phyloP scores from a whole-genome alignment of 129 eudicot species.

The Flaveria ramosissima region DNA sequence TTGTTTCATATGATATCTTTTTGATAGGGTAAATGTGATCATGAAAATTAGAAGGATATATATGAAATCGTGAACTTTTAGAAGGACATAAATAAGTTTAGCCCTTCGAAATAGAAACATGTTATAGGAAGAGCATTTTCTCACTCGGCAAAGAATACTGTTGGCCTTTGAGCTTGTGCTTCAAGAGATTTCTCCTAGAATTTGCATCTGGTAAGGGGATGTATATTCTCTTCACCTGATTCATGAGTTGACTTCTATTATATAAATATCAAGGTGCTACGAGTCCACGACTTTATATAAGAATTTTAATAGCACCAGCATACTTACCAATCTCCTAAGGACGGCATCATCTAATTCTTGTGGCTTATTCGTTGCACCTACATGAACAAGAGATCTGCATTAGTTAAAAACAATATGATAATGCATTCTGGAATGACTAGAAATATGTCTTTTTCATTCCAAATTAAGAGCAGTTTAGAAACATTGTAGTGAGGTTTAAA shows the following conservation, averaged over 20 bases:
- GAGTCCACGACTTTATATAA: not conserved
- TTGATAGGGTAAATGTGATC: not conserved
- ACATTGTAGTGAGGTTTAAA: constrained; percentile 11
- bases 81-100: not conserved
- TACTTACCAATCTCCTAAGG: constrained; percentile 89
- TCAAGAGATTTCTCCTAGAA: constrained; percentile 65
- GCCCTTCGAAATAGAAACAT: not conserved
- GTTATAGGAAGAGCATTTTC: constrained; percentile 20
- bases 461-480: not conserved
- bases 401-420: constrained; percentile 6
- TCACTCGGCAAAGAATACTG: constrained; percentile 91
- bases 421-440: not conserved
- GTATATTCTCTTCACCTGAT: constrained; percentile 95
- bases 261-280: constrained; percentile 8
- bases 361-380: constrained; percentile 99
- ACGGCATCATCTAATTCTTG: constrained; percentile 99
- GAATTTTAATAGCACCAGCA: constrained; percentile 14
- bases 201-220: constrained; percentile 89
- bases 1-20: not conserved
- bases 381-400: constrained; percentile 29
- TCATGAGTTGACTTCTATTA: constrained; percentile 18
- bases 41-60: not conserved
- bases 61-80: not conserved
- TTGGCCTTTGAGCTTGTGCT: constrained; percentile 90
- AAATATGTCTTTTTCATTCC: constrained; percentile 4